These are phyloP conservation scores for Dothiorella sarmentorum DNA, from an alignment of 2,329 filamentous ascomycete genomes.

Conservation along the genomic window DNA sequence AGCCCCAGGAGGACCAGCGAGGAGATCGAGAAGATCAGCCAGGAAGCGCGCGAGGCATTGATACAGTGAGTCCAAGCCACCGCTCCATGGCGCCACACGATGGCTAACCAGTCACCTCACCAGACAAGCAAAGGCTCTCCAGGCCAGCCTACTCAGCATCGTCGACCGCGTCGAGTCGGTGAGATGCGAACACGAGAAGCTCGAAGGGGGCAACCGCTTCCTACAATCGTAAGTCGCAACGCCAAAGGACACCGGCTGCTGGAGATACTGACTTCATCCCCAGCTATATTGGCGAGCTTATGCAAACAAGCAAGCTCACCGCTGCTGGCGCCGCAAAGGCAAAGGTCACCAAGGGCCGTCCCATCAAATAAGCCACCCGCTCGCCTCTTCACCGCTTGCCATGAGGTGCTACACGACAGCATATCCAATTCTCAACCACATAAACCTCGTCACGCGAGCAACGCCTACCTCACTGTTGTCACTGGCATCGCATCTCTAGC, in stretches of 20 bases:
- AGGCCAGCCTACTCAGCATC: slow-evolving; percentile 83
- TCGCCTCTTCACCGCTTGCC: not conserved
- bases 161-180: slow-evolving; percentile 94
- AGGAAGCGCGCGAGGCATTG: slow-evolving; percentile 67
- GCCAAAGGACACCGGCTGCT: not conserved
- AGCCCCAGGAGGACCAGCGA: slow-evolving; percentile 87
- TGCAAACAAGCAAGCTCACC: slow-evolving; percentile 68
- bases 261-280: slow-evolving; percentile 21
- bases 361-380: slow-evolving; percentile 6
- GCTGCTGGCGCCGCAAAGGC: slow-evolving; percentile 50
- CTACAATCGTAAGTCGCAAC: slow-evolving; percentile 60
- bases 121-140: slow-evolving; percentile 84
- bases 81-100: not conserved
- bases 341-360: slow-evolving; percentile 40
- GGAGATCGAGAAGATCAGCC: slow-evolving; percentile 82
- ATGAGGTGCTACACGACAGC: not conserved
- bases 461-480: not conserved
- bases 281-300: slow-evolving; percentile 95
- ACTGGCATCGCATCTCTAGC: slow-evolving; percentile 2
- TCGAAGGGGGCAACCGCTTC: slow-evolving; percentile 96
- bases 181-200: slow-evolving; percentile 90
- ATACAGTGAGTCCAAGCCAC: slow-evolving; percentile 52
- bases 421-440: not conserved
- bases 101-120: slow-evolving; percentile 19
- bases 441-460: not conserved